Percentiles rank a stretch among this genome's conserved stretches.
Conservation (phyloP, 257 asterid genomes). For the Knoxia roxburghii region DNA sequence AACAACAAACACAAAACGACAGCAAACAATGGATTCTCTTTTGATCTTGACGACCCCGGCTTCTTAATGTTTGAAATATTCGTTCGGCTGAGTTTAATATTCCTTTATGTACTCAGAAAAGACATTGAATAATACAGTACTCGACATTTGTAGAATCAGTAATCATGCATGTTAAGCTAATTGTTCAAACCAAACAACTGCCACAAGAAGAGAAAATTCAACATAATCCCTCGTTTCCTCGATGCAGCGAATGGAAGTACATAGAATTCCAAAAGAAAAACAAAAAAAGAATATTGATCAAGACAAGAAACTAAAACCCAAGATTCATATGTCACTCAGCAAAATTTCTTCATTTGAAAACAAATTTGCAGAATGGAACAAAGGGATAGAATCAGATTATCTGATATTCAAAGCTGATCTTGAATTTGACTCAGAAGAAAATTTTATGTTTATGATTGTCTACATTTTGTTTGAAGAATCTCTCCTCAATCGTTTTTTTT, state of each 20-base stretch:
- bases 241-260: too few species aligned
- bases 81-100: constrained; percentile 10
- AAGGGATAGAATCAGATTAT: background rate
- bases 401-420: background rate
- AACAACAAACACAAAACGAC: background rate
- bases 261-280: too few species aligned
- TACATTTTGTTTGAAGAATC: background rate
- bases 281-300: too few species aligned
- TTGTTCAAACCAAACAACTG: too few species aligned
- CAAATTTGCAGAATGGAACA: background rate
- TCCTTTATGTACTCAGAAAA: background rate
- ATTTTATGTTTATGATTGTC: background rate
- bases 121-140: background rate
- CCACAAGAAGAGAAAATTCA: too few species aligned
- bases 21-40: background rate
- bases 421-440: background rate
- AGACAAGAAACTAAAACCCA: background rate
- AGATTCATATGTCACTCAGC: too few species aligned
- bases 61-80: too few species aligned
- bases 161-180: background rate
- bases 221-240: too few species aligned
- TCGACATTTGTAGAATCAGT: background rate
- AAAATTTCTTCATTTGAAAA: background rate
- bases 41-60: constrained; percentile 8
- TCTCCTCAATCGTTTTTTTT: too few species aligned